Conservation (phyloP, 163 green algal species). For the Volvox carteri region DNA sequence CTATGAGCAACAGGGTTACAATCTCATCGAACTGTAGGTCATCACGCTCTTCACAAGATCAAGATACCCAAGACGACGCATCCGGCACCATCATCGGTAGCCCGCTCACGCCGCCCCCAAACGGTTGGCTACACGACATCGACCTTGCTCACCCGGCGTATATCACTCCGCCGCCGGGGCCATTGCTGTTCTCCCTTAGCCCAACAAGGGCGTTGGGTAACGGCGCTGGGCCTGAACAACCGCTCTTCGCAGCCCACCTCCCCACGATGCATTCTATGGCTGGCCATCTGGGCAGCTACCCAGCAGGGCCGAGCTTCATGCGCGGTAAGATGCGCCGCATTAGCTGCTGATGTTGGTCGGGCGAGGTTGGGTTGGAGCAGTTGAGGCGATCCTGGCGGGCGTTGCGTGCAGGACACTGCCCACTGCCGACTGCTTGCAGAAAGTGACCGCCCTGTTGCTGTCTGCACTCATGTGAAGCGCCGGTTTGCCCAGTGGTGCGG, state of each 20-base stretch:
- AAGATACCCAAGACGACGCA: background rate
- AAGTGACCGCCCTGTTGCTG: too few relatives aligned
- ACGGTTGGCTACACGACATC: background rate
- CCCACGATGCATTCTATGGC: background rate
- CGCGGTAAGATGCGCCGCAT: background rate
- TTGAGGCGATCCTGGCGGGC: too few relatives aligned
- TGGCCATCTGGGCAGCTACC: background rate
- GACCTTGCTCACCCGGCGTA: background rate
- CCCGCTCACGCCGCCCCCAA: constrained; percentile 22
- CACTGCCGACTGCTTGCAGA: too few relatives aligned
- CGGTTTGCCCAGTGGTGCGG: too few relatives aligned
- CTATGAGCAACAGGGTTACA: too few relatives aligned
- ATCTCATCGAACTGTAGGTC: too few relatives aligned
- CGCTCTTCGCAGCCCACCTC: background rate
- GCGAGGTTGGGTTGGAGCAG: too few relatives aligned
- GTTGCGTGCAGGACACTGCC: too few relatives aligned
- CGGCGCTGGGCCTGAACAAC: background rate
- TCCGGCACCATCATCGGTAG: background rate
- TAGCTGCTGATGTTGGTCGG: too few relatives aligned
- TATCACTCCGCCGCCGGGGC: constrained; percentile 11
- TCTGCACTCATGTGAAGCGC: too few relatives aligned
- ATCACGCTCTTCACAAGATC: too few relatives aligned
- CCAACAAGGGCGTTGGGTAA: background rate
- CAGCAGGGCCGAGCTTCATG: background rate
- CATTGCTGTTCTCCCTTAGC: constrained; percentile 31